phyloP scores from a whole-genome alignment of 179 eudicot species.

The Dionaea muscipula region DNA sequence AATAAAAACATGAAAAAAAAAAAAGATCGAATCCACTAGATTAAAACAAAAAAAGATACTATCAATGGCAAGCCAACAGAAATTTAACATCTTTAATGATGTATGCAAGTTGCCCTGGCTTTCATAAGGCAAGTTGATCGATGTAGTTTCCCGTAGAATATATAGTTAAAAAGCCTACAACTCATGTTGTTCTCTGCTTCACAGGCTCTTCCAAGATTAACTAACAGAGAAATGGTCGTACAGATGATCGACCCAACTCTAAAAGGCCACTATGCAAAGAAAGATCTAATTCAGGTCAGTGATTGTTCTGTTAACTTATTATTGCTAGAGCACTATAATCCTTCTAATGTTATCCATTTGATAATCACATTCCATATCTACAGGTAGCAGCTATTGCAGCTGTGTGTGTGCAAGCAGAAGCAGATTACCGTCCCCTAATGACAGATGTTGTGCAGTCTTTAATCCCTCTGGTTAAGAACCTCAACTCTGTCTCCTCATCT shows the following conservation, averaged over 20 bases:
- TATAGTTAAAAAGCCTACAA: too few relatives aligned
- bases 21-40: neutral
- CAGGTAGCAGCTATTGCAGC: conserved; percentile 97
- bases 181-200: conserved; percentile 5
- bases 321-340: neutral
- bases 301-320: neutral
- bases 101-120: too few relatives aligned
- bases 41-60: too few relatives aligned
- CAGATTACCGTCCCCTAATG: conserved; percentile 87
- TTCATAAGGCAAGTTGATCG: too few relatives aligned
- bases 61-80: too few relatives aligned
- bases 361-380: too few relatives aligned
- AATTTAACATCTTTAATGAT: too few relatives aligned
- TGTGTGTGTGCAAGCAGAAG: conserved; percentile 85
- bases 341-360: neutral
- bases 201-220: conserved; percentile 86
- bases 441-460: conserved; percentile 92
- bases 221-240: conserved; percentile 57
- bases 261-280: conserved; percentile 60
- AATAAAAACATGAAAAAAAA: neutral
- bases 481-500: conserved; percentile 25
- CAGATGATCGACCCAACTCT: conserved; percentile 79
- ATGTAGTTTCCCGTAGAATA: too few relatives aligned
- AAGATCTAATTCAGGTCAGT: conserved; percentile 81
- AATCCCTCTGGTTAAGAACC: conserved; percentile 62